Evolutionary conservation across 78 protist species (phyloP), one percentile per base, ranked within the genome.

Genomic region (Chrysochromulina tobinii): DNA sequence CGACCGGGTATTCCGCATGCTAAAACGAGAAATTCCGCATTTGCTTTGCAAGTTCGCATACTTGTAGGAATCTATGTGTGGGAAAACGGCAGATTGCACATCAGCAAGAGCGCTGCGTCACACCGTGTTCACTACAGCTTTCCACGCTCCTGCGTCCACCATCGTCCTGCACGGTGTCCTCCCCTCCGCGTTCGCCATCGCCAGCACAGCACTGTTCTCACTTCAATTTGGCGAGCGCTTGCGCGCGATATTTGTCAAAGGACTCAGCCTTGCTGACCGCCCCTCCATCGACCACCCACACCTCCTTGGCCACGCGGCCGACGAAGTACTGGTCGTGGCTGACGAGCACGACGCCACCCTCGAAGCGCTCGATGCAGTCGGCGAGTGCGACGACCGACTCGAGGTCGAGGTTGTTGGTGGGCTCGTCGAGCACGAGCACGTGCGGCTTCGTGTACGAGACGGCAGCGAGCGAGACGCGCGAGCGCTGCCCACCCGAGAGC

Each of bases 331-430:
- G 94, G 92, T 97, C 96, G 96, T 97, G 98, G 27, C 97, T 79
- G 64, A 97, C 91, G n/a, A 97, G 53, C 8, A 97, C 85, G 11
- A 97, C 96, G 58, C 96, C 98, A 51, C 98, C 98, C 61, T 61
- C 38, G 72, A 88, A 97, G 7, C 18, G 69, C 23, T 89, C 86
- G 89, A 97, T 67, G 85, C 98, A 95, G n/a, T 93, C 95, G 48
- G 84, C 57, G 14, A 95, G 95, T 6, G 96, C 95, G 2, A 90
- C 93, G 61, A 94, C 87, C 17, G 96, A 61, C 81, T 88, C 92
- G 79, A 92, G 79, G 66, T 93, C 95, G 58, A 93, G 81, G 68
- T 89, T 61, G 91, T 93, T 93, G 57, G 95, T 93, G 55, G 95
- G 95, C 91, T 93, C 95, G 91, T 93, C 95, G 57, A 91, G 54